Conservation (phyloP, 2,329 filamentous ascomycete genomes). For the Botrytis fragariae region DNA sequence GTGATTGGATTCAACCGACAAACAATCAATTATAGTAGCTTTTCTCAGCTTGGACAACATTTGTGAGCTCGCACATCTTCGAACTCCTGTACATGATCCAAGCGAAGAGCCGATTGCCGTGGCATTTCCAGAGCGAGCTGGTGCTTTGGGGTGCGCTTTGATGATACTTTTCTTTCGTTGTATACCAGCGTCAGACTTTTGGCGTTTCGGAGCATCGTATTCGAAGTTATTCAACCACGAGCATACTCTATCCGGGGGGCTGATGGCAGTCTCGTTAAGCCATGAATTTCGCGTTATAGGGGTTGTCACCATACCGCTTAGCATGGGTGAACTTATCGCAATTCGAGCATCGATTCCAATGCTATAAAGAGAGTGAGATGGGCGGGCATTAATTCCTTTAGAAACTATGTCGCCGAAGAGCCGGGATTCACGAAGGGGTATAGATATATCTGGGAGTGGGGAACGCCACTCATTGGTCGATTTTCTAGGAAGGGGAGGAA, state of each 20-base stretch:
- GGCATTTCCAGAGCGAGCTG: conserved; percentile 23
- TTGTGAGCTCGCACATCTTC: conserved; percentile 24
- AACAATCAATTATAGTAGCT: conserved; percentile 22
- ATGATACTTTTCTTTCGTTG: conserved; percentile 22
- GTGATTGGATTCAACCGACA: conserved; percentile 12
- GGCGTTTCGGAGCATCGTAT: not conserved
- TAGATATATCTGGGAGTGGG: conserved; percentile 32
- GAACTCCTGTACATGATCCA: conserved; percentile 24
- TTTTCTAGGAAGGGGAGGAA: conserved; percentile 33
- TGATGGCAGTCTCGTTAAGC: not conserved
- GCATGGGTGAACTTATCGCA: not conserved
- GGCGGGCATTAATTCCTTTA: not conserved
- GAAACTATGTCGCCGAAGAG: not conserved
- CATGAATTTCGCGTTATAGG: not conserved
- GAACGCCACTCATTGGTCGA: conserved; percentile 33
- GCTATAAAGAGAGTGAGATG: conserved; percentile 27
- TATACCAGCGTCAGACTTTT: conserved; percentile 6
- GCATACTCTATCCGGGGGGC: conserved; percentile 17
- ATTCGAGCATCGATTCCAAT: conserved; percentile 29
- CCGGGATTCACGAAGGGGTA: not conserved
- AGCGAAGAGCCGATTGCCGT: conserved; percentile 27
- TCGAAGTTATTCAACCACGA: not conserved
- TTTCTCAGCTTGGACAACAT: conserved; percentile 23
- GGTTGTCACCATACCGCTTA: conserved; percentile 1
- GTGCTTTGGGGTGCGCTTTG: conserved; percentile 26